Base-by-base conservation (phyloP, 2,329 filamentous ascomycete species). In the Seiridium unicorne region DNA sequence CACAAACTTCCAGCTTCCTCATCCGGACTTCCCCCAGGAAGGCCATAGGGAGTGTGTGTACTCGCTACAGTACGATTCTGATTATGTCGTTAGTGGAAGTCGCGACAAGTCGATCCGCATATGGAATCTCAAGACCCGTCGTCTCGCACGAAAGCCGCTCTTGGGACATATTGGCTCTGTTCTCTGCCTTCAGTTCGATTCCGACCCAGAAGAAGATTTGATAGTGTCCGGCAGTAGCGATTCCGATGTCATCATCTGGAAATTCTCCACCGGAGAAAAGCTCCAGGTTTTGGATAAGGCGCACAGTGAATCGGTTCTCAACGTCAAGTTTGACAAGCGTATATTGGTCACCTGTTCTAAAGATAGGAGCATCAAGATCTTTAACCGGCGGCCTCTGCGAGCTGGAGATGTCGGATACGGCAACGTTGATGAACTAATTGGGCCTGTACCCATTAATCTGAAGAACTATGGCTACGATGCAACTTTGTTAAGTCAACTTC, bases 331-430 rank as follows among this genome's bases (percentile, higher is more conserved):
- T 66, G 93, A 98, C 71, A 89, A 92, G 65, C 86, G 92, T 7
- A 96, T 96, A 63, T 82, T 99, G 3, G 92, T 98, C 10, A 99
- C 95, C 0, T 98, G 95, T 70, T 98, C 94, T 54, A 99, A 99
- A 73, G 95, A 99, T 74, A 96, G 93, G 74, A 90, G 90, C 0
- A 97, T 99, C 80, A 97, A 97, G 74, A 88, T 99, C 18, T 99
- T 96, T 85, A 98, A 94, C 72, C 88, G 95, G 4, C 83, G 80
- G 18, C 81, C 87, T 18, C 78, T 97, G n/a, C 77, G 78, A 38
- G 79, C 82, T 48, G 85, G 85, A 31, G 85, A 89, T 40, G 63
- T 81, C 3, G 87, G 86, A 5, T 88, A 88, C 72, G 74, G 74
- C 2, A 68, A 77, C 26, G 57, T 65, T 13, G 65, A 70, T 9